phyloP scores from a whole-genome alignment of 306 rosid genomes.

The Vigna nakashimae region DNA sequence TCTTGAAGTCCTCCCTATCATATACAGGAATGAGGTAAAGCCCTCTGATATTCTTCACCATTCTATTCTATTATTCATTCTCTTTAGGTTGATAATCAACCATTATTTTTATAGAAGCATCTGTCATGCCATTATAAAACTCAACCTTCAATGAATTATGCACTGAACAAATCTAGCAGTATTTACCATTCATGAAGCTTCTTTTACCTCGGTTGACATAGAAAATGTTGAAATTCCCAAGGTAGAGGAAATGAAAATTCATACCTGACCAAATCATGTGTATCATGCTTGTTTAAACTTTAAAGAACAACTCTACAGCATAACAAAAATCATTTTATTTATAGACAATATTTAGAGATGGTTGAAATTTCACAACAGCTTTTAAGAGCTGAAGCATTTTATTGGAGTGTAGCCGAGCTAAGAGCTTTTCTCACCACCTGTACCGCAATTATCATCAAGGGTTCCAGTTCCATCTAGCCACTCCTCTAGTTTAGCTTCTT shows the following conservation, averaged over 20 bases:
- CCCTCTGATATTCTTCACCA: neutral
- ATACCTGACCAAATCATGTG: neutral
- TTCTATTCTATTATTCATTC: neutral
- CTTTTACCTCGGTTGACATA: neutral
- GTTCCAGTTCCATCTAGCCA: constrained; percentile 73
- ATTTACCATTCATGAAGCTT: neutral
- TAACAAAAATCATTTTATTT: constrained; percentile 20
- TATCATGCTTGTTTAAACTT: constrained; percentile 25
- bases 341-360: constrained; percentile 23
- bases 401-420: constrained; percentile 34
- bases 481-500: constrained; percentile 79
- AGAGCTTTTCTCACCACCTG: constrained; percentile 48
- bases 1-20: neutral
- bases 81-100: neutral
- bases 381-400: constrained; percentile 36
- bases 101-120: neutral
- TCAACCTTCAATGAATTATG: neutral
- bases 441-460: constrained; percentile 32
- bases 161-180: neutral
- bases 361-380: constrained; percentile 34
- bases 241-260: neutral
- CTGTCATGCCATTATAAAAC: neutral
- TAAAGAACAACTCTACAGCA: constrained; percentile 25
- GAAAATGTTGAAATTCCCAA: neutral
- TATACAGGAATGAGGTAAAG: neutral